A percentile compares a stretch with the other conserved stretches of the same genome.
Evolutionary conservation across 495 filamentous ascomycete genomes (phyloP).

Genomic region (Lepidopterella palustris): DNA sequence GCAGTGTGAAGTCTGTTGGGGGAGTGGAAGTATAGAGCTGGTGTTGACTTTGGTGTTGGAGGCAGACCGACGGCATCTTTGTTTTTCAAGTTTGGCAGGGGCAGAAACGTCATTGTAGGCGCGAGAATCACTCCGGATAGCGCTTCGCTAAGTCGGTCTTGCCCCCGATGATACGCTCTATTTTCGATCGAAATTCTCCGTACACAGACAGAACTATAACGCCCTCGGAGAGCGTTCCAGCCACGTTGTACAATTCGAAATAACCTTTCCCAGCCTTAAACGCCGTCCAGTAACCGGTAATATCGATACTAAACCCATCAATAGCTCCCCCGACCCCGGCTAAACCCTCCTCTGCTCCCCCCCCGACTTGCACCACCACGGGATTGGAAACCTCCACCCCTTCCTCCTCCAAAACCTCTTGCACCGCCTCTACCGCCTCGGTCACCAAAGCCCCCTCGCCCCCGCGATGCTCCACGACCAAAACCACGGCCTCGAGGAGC

Average conservation of each 20-base stretch:
- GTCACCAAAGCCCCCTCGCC: slow-evolving; percentile 24
- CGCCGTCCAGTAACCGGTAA: neutral
- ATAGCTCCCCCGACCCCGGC: neutral
- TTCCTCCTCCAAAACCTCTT: slow-evolving; percentile 23
- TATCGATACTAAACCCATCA: neutral
- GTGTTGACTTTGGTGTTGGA: neutral
- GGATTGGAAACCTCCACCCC: slow-evolving; percentile 19
- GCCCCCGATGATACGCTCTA: neutral
- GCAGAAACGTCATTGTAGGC: neutral
- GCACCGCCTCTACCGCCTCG: slow-evolving; percentile 26
- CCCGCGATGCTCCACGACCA: slow-evolving; percentile 14
- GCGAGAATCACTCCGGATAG: neutral
- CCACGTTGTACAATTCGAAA: neutral
- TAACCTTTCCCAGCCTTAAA: neutral
- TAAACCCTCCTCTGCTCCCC: slow-evolving; percentile 7
- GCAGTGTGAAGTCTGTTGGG: neutral
- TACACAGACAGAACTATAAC: neutral
- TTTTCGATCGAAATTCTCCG: neutral
- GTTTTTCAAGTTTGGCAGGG: neutral
- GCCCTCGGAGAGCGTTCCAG: neutral
- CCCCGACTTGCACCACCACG: slow-evolving; percentile 18
- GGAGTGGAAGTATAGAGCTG: too few relatives aligned
- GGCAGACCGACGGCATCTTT: neutral
- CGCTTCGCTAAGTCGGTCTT: neutral
- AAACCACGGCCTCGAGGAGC: slow-evolving; percentile 10